Evolutionary conservation across 805 yeast genomes (phyloP), one percentile per base, ranked within the genome.

Genomic region (Candida qinlingensis): DNA sequence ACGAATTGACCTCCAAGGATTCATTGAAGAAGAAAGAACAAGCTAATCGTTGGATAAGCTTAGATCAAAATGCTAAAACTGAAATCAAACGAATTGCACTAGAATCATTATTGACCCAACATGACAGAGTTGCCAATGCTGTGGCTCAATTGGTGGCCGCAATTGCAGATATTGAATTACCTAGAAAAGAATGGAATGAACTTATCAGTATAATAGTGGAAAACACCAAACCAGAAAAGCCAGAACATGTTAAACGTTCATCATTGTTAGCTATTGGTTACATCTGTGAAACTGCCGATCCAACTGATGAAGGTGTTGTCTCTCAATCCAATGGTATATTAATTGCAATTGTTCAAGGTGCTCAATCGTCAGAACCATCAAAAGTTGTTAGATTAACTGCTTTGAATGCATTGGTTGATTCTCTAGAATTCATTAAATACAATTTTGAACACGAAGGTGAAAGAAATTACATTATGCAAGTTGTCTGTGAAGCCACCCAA

Each of bases 401-500:
- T 2, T 75, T 94, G 57, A 87, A 87, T 63, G 96, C 99, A 3
- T 77, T 94, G 53, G 95, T 87, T 40, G 87, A 86, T 69, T 90
- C 98, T 31, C 77, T 94, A 58, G 95, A 85, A 56, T 94, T 92
- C 67, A 89, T 94, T 68, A 81, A 85, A 52, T 77, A 75, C 61
- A 94, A 94, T 69, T 94, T 94, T 74, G 90, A 83, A 58, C 79
- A 86, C 51, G 98, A 92, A 63, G 95, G 94, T 52, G 99, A 94
- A 74, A 81, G 99, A 63, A 91, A 94, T 66, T 90, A 86, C 69
- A 87, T 94, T 66, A 94, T 94, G 99, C 97, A 90, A 73, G 97
- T 94, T 39, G 97, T 94, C 12, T 94, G 99, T 71, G 98, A 94
- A 70, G 96, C 97, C 13, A 91, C 99, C n/a, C 97, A 92, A 67